These are phyloP conservation scores for Wickerhamiella kazuoi DNA, from an alignment of 805 yeast genomes.

Conservation along the genomic window DNA sequence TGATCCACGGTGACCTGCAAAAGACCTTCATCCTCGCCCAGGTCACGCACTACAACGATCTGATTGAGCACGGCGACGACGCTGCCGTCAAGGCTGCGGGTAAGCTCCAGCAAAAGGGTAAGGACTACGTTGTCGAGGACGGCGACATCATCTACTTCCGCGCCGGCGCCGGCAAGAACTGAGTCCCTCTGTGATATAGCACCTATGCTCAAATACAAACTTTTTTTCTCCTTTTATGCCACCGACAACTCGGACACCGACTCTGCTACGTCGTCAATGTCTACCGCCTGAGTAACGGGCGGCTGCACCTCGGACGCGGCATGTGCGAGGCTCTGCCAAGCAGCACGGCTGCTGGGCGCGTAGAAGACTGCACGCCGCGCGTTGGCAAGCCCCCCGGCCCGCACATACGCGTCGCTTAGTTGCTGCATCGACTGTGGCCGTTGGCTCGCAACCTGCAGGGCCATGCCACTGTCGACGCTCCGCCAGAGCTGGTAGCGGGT, in stretches of 20 bases:
- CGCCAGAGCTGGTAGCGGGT: slow-evolving; percentile 53
- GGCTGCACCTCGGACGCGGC: not conserved
- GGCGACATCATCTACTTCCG: slow-evolving; percentile 85
- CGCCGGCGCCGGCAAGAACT: slow-evolving; percentile 83
- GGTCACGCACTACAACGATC: slow-evolving; percentile 70
- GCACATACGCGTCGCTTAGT: slow-evolving; percentile 35
- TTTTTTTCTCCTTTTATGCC: no score
- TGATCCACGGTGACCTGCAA: slow-evolving; percentile 88
- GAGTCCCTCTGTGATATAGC: no score
- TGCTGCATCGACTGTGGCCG: slow-evolving; percentile 30
- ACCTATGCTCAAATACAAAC: no score
- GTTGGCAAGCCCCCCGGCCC: slow-evolving; percentile 31
- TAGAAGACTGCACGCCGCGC: slow-evolving; percentile 54
- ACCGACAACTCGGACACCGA: not conserved
- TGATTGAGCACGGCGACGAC: slow-evolving; percentile 65
- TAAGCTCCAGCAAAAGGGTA: slow-evolving; percentile 79
- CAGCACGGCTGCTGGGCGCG: slow-evolving; percentile 33
- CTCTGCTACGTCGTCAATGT: not conserved
- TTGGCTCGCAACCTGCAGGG: slow-evolving; percentile 40
- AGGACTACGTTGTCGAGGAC: slow-evolving; percentile 85
- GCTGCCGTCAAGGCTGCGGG: slow-evolving; percentile 71
- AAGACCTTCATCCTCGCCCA: slow-evolving; percentile 90
- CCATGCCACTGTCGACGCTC: slow-evolving; percentile 36
- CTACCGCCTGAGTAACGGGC: not conserved
- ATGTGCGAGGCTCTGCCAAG: slow-evolving; percentile 17